Percentiles rank a stretch among this genome's conserved stretches.
phyloP scores from a whole-genome alignment of 2,329 filamentous ascomycete genomes.

The Diaporthe velutina region DNA sequence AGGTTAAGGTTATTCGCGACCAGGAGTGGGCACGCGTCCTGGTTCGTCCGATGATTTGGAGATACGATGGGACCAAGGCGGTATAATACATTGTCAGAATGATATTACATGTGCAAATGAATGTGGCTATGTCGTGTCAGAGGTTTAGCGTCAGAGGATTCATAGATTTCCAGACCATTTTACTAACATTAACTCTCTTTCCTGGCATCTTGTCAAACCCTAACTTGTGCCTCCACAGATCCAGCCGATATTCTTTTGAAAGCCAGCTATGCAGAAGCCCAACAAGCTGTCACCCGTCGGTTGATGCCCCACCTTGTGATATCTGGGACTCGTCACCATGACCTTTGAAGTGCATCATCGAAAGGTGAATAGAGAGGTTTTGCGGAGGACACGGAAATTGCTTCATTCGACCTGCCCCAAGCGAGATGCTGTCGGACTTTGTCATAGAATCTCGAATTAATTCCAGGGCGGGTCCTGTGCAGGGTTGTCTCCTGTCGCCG shows the following conservation, averaged over 20 bases:
- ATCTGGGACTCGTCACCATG: background rate
- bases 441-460: slow-evolving; percentile 3
- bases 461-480: slow-evolving; percentile 9
- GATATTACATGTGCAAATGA: background rate
- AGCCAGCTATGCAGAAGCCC: background rate
- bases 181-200: background rate
- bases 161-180: background rate
- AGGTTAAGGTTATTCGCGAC: slow-evolving; percentile 8
- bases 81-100: slow-evolving; percentile 22
- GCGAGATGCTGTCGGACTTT: slow-evolving; percentile 16
- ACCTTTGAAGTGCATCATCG: background rate
- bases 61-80: background rate
- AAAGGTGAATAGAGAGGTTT: background rate
- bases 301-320: slow-evolving; percentile 9
- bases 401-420: slow-evolving; percentile 24
- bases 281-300: background rate
- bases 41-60: slow-evolving; percentile 21
- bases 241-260: background rate
- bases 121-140: background rate
- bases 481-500: slow-evolving; percentile 25
- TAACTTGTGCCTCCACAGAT: background rate
- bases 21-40: slow-evolving; percentile 10
- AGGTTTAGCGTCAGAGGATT: background rate
- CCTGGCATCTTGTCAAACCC: background rate
- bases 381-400: slow-evolving; percentile 22